phyloP scores from a whole-genome alignment of 768 basidiomycete species.

The Hemileccinum rubropunctum region DNA sequence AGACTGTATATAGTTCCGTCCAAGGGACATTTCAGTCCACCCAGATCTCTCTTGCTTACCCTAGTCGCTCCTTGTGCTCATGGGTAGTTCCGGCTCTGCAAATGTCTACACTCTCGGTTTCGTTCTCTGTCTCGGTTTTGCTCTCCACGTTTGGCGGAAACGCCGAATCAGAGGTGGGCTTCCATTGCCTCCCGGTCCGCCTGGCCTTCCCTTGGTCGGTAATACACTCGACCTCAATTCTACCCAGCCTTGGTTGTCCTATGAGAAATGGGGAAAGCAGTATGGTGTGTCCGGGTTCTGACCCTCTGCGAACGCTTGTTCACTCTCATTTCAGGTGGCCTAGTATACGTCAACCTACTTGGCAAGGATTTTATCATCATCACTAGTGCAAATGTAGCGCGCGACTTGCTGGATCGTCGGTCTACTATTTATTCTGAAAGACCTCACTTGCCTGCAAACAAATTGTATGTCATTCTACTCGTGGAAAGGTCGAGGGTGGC shows the following conservation, averaged over 20 bases:
- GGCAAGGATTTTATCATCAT: slow-evolving; percentile 29
- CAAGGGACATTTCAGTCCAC: too few relatives aligned
- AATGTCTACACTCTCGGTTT: slow-evolving; percentile 7
- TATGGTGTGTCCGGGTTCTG: slow-evolving; percentile 22
- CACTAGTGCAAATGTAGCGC: slow-evolving; percentile 20
- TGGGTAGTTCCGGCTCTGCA: slow-evolving; percentile 2
- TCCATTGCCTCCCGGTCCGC: slow-evolving; percentile 51
- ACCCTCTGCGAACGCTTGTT: not conserved
- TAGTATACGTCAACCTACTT: slow-evolving; percentile 27
- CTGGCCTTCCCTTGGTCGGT: slow-evolving; percentile 38
- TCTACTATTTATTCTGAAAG: slow-evolving; percentile 28
- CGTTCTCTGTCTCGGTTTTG: slow-evolving; percentile 1
- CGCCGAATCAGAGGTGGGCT: slow-evolving; percentile 11
- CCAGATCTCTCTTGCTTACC: not conserved
- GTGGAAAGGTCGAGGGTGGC: not conserved
- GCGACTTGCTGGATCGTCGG: slow-evolving; percentile 24
- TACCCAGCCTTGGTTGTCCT: slow-evolving; percentile 31
- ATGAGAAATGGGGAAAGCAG: slow-evolving; percentile 32
- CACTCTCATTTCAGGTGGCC: slow-evolving; percentile 11
- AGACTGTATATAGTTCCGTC: too few relatives aligned
- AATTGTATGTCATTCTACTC: slow-evolving; percentile 11
- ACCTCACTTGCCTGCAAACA: slow-evolving; percentile 19
- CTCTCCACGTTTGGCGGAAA: slow-evolving; percentile 16
- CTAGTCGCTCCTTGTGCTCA: not conserved
- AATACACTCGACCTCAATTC: slow-evolving; percentile 19